These are phyloP conservation scores for Ramaria sp. DNA, from an alignment of 768 basidiomycete genomes.

Conservation along the genomic window DNA sequence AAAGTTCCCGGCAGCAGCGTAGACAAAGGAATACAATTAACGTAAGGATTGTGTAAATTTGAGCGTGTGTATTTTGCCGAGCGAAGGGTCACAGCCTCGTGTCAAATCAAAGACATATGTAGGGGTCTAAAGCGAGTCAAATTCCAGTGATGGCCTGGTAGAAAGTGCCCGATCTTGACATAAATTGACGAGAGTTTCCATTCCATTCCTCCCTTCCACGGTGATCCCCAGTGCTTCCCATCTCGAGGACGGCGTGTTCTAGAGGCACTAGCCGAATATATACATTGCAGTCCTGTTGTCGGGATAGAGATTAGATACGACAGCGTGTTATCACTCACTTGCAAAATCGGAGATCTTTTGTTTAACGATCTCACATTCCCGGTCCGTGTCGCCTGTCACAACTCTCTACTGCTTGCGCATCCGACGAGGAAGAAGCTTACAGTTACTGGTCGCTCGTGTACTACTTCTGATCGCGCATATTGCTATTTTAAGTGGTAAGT, in stretches of 20 bases:
- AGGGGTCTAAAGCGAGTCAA: not conserved
- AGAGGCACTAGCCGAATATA: not conserved
- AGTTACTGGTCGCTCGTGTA: no score
- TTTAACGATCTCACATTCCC: not conserved
- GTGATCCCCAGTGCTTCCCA: not conserved
- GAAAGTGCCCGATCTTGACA: not conserved
- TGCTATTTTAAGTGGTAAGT: no score
- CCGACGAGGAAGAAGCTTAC: not conserved
- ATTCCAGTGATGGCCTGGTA: not conserved
- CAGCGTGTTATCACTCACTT: not conserved
- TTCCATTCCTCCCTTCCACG: not conserved
- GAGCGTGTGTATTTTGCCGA: not conserved
- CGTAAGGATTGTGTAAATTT: not conserved
- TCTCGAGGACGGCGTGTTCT: not conserved
- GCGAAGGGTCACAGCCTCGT: slow-evolving; percentile 2
- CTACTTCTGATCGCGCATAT: no score
- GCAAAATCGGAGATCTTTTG: not conserved
- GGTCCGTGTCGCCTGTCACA: not conserved
- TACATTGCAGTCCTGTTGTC: not conserved
- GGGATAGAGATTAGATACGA: not conserved
- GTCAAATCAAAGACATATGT: not conserved
- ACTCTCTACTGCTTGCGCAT: not conserved
- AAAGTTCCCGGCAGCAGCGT: not conserved
- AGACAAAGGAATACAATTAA: not conserved
- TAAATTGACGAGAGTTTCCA: not conserved